These are phyloP conservation scores for Fistulinella prunicolor DNA, from an alignment of 768 basidiomycete genomes.

Conservation along the genomic window DNA sequence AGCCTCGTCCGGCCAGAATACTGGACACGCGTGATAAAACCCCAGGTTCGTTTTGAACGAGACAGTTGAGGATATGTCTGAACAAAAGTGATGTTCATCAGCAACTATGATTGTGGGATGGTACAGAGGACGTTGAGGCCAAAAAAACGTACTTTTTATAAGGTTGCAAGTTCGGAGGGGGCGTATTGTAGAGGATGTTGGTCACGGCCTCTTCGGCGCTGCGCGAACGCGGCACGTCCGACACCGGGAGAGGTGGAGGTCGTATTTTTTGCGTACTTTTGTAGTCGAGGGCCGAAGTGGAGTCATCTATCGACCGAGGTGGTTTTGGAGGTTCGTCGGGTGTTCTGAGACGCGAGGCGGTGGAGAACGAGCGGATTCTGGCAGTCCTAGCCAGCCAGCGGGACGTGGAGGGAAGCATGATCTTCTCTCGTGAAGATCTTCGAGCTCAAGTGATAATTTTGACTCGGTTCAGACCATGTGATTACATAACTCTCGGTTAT, in stretches of 20 bases:
- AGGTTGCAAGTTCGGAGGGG: constrained; percentile 85
- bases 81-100: constrained; percentile 8
- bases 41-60: constrained; percentile 99
- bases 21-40: constrained; percentile 98
- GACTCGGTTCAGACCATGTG: not conserved
- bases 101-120: constrained; percentile 4
- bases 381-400: constrained; percentile 19
- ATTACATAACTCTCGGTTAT: constrained; percentile 22
- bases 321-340: constrained; percentile 56
- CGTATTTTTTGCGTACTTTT: constrained; percentile 66
- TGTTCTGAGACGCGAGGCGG: constrained; percentile 12
- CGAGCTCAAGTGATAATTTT: not conserved
- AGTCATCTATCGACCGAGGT: constrained; percentile 82
- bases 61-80: constrained; percentile 94
- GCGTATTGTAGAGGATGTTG: constrained; percentile 96
- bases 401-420: constrained; percentile 16
- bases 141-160: constrained; percentile 70
- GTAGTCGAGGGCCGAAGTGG: constrained; percentile 93
- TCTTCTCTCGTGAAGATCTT: not conserved
- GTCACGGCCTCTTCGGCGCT: constrained; percentile 96
- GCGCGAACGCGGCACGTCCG: constrained; percentile 78
- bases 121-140: not conserved
- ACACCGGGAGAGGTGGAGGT: constrained; percentile 83
- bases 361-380: constrained; percentile 23
- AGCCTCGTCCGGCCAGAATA: constrained; percentile 93